A percentile compares a stretch with the other conserved stretches of the same genome.
Conservation (phyloP, 768 basidiomycete species). For the Cyclocybe cylindracea region DNA sequence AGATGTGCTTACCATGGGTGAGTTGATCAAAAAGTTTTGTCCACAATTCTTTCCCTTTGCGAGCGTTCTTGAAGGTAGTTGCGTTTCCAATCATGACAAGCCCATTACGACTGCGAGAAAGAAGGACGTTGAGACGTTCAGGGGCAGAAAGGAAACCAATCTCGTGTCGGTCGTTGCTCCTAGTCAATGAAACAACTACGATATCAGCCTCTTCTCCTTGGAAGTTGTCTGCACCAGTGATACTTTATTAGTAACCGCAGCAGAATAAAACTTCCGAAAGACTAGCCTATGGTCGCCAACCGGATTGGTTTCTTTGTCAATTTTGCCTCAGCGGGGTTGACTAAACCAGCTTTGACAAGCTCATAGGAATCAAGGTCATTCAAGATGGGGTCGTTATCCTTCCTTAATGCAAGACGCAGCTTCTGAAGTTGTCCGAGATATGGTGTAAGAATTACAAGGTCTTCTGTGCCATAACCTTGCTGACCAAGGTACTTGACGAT, state of each 20-base stretch:
- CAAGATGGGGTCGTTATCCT: conserved; percentile 55
- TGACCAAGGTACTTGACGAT: conserved; percentile 66
- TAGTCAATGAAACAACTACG: conserved; percentile 56
- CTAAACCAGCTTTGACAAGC: conserved; percentile 53
- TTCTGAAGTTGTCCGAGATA: conserved; percentile 63
- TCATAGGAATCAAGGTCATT: conserved; percentile 63
- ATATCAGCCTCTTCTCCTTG: conserved; percentile 76
- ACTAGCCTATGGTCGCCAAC: conserved; percentile 64
- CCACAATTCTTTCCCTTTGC: conserved; percentile 55
- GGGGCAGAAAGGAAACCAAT: conserved; percentile 74
- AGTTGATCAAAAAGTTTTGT: conserved; percentile 45
- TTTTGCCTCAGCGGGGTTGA: conserved; percentile 37
- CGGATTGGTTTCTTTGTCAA: conserved; percentile 47
- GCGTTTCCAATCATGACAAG: conserved; percentile 67
- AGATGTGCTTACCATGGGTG: conserved; percentile 41
- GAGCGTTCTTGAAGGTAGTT: conserved; percentile 52
- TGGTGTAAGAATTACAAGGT: conserved; percentile 67
- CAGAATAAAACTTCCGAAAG: not conserved
- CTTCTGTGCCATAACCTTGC: conserved; percentile 64
- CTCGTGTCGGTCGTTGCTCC: conserved; percentile 53
- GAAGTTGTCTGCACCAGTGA: conserved; percentile 55
- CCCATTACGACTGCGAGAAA: conserved; percentile 66
- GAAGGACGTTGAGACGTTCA: conserved; percentile 68
- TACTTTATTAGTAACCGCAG: not conserved
- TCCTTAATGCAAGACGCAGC: conserved; percentile 43